Percentiles rank a stretch among this genome's conserved stretches.
Evolutionary conservation across 805 yeast genomes (phyloP).

Genomic region (Teunomyces aglyptinius): DNA sequence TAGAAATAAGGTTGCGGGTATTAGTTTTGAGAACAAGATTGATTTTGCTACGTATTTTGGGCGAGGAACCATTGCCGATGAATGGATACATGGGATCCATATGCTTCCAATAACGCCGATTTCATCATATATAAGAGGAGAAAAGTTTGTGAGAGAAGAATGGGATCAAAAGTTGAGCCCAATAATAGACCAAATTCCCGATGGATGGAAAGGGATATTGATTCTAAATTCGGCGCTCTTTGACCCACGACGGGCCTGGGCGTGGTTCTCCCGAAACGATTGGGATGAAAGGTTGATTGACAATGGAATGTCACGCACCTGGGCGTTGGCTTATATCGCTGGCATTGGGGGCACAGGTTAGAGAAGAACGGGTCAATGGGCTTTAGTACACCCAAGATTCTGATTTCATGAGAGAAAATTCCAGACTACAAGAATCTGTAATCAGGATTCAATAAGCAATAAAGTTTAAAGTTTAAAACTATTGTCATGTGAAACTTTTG

Average conservation of each 20-base stretch:
- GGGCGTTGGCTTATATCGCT: slow-evolving; percentile 79
- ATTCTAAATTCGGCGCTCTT: slow-evolving; percentile 71
- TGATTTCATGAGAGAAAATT: background rate
- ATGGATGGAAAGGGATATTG: slow-evolving; percentile 74
- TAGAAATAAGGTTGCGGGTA: slow-evolving; percentile 69
- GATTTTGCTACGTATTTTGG: slow-evolving; percentile 79
- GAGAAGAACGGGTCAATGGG: background rate
- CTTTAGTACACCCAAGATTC: background rate
- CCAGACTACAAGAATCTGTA: background rate
- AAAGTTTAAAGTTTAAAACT: background rate
- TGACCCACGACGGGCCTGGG: slow-evolving; percentile 56
- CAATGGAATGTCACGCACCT: slow-evolving; percentile 81
- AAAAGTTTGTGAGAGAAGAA: slow-evolving; percentile 58
- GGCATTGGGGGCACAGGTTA: slow-evolving; percentile 36
- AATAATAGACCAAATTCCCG: slow-evolving; percentile 49
- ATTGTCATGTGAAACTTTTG: background rate
- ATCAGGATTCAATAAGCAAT: background rate
- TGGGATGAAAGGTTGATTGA: slow-evolving; percentile 65
- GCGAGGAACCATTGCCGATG: slow-evolving; percentile 50
- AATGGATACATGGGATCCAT: slow-evolving; percentile 77
- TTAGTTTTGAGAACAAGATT: slow-evolving; percentile 67
- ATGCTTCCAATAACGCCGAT: slow-evolving; percentile 72
- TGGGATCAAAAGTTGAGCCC: slow-evolving; percentile 52
- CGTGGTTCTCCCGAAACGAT: slow-evolving; percentile 44
- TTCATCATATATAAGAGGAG: slow-evolving; percentile 57